Evolutionary conservation across 768 basidiomycete species (phyloP).

Genomic region (Pleurotus eryngii): DNA sequence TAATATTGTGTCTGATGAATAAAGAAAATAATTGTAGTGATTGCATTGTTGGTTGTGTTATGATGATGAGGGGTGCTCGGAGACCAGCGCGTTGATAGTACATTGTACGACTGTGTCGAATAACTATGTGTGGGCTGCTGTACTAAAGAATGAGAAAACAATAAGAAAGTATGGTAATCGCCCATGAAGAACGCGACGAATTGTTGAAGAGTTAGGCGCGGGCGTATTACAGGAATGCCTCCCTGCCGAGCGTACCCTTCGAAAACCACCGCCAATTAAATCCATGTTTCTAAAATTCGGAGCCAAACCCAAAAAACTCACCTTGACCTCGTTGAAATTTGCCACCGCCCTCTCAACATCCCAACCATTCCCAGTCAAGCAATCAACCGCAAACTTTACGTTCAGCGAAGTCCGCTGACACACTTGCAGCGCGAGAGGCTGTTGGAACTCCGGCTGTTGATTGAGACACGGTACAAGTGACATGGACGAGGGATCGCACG

Average conservation of each 20-base stretch:
- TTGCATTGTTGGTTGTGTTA: background rate
- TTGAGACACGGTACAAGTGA: background rate
- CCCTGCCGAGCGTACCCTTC: constrained; percentile 48
- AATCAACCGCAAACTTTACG: constrained; percentile 76
- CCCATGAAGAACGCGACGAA: background rate
- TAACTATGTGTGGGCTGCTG: background rate
- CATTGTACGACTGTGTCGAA: background rate
- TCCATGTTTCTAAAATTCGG: background rate
- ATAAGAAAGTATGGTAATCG: background rate
- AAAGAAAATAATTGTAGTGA: background rate
- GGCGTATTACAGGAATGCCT: constrained; percentile 45
- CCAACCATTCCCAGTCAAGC: constrained; percentile 84
- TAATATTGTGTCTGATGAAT: background rate
- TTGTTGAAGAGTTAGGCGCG: background rate
- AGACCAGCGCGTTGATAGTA: background rate
- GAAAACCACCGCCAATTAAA: constrained; percentile 17
- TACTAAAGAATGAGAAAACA: background rate
- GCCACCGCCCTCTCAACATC: constrained; percentile 72
- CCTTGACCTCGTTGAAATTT: constrained; percentile 90
- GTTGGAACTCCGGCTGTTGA: constrained; percentile 65
- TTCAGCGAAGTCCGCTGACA: constrained; percentile 77
- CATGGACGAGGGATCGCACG: background rate
- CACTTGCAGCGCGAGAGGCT: constrained; percentile 65
- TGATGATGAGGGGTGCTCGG: background rate
- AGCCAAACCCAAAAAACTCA: constrained; percentile 28